Evolutionary conservation across 1,284 basidiomycete genomes (phyloP).

Genomic region (Ceratobasidium sp.): DNA sequence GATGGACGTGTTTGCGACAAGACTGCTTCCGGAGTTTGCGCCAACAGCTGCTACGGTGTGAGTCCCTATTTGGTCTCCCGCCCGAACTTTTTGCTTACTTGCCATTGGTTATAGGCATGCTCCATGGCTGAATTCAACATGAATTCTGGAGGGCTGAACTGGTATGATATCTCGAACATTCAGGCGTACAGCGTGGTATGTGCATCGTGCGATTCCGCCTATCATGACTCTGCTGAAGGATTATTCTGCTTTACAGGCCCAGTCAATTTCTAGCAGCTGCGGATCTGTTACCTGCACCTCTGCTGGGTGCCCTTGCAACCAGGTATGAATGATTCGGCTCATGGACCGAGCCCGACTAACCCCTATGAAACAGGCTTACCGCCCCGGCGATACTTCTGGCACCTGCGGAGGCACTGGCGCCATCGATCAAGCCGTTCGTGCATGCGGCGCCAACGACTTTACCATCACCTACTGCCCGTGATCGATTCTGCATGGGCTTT

Average conservation of each 20-base stretch:
- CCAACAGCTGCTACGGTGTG: conserved; percentile 22
- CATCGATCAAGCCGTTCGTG: conserved; percentile 26
- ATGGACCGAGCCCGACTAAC: no score
- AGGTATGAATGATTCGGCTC: no score
- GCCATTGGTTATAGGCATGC: conserved; percentile 6
- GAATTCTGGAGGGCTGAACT: conserved; percentile 35
- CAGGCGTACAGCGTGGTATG: conserved; percentile 38
- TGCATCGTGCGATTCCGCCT: no score
- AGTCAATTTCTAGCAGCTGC: conserved; percentile 17
- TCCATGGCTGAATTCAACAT: conserved; percentile 38
- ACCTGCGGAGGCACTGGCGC: conserved; percentile 18
- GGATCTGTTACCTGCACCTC: conserved; percentile 37
- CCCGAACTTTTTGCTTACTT: no score
- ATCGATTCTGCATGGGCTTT: no score
- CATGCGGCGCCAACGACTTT: conserved; percentile 33
- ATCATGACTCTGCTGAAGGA: no score
- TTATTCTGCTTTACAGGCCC: conserved; percentile 7
- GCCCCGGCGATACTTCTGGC: conserved; percentile 21
- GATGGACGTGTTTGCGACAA: conserved; percentile 22
- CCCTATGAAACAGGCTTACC: conserved; percentile 7
- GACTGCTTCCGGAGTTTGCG: background rate
- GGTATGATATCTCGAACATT: conserved; percentile 44
- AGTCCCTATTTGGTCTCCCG: background rate
- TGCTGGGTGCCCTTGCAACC: conserved; percentile 41
- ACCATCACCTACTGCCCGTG: conserved; percentile 44